phyloP scores from a whole-genome alignment of 1,284 basidiomycete genomes.

The Ceratobasidium sp. region DNA sequence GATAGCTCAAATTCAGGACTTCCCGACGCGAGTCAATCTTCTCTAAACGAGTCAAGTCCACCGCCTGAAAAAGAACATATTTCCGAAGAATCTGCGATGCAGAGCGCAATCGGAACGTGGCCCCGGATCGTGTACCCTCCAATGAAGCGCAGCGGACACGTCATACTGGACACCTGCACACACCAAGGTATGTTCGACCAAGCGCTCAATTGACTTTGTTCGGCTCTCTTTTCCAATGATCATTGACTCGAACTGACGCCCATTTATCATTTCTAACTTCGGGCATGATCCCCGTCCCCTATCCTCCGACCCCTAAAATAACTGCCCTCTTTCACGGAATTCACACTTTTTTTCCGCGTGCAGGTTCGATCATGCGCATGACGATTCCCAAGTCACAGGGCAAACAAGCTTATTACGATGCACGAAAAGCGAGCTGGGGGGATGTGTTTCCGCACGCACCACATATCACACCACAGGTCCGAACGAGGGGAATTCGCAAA shows the following conservation, averaged over 20 bases:
- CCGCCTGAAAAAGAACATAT: slow-evolving; percentile 40
- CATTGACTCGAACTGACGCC: slow-evolving; percentile 8
- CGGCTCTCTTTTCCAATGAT: background rate
- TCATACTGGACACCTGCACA: slow-evolving; percentile 92
- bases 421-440: slow-evolving; percentile 92
- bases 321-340: slow-evolving; percentile 5
- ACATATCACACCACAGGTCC: slow-evolving; percentile 76
- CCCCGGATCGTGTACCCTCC: slow-evolving; percentile 91
- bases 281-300: slow-evolving; percentile 32
- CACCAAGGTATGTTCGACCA: slow-evolving; percentile 67
- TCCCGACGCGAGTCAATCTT: background rate
- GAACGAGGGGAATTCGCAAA: slow-evolving; percentile 51
- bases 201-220: slow-evolving; percentile 19
- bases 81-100: slow-evolving; percentile 18
- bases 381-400: slow-evolving; percentile 93
- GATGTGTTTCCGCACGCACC: slow-evolving; percentile 92
- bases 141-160: slow-evolving; percentile 90
- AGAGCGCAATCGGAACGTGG: slow-evolving; percentile 63
- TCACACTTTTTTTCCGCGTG: slow-evolving; percentile 32
- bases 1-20: background rate
- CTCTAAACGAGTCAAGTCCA: background rate
- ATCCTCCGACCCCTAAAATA: slow-evolving; percentile 1
- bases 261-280: slow-evolving; percentile 18
- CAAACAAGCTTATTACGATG: slow-evolving; percentile 94
- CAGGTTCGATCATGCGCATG: slow-evolving; percentile 89